These are phyloP conservation scores for Acanthamoeba royreba DNA, from an alignment of 208 protist species.

Conservation along the genomic window DNA sequence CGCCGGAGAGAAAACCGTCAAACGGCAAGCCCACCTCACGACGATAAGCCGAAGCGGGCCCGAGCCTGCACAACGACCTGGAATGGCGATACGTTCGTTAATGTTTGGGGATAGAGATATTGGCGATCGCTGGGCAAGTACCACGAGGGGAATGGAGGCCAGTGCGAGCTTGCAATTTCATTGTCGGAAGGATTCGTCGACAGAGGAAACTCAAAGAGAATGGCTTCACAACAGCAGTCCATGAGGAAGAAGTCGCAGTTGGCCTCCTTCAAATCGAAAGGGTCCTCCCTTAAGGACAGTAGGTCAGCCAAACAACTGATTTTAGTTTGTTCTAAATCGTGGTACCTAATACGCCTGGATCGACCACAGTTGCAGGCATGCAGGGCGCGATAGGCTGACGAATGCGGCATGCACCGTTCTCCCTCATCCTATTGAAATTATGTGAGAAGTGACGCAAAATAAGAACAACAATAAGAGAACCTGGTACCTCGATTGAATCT, in stretches of 20 bases:
- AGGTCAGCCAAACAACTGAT: not conserved
- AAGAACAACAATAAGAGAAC: too few species aligned
- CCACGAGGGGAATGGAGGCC: not conserved
- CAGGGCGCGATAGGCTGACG: not conserved
- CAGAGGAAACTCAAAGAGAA: not conserved
- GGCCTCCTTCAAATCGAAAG: not conserved
- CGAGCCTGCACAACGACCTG: not conserved
- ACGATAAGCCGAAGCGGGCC: not conserved
- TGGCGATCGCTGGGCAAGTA: not conserved
- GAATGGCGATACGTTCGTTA: not conserved
- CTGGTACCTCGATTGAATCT: too few species aligned
- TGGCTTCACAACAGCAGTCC: not conserved
- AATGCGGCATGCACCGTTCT: not conserved
- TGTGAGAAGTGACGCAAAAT: too few species aligned
- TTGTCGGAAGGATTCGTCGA: not conserved
- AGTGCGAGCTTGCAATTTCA: too few species aligned
- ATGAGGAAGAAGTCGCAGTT: not conserved
- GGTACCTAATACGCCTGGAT: not conserved
- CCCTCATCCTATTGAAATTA: not conserved
- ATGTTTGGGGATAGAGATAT: not conserved
- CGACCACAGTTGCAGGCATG: not conserved
- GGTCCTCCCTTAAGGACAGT: not conserved
- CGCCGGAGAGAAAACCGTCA: not conserved
- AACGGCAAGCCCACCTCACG: not conserved
- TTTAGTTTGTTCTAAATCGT: not conserved